Base-by-base conservation (phyloP, 176 grass and related monocot species). In the Triticum urartu region DNA sequence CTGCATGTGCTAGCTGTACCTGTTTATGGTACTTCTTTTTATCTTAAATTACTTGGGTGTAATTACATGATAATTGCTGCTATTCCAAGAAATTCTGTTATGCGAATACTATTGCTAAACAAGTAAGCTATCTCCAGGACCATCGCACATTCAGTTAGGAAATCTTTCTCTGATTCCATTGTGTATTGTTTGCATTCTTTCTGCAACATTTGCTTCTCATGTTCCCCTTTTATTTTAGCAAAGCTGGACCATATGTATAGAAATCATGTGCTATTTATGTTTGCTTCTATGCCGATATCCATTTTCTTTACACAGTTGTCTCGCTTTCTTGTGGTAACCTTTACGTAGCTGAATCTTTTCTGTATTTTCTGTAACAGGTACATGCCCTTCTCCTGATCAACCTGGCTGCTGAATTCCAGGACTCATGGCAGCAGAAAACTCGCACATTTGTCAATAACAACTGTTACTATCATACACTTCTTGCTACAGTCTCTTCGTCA, bases 311-410 rank as follows among this genome's bases (percentile, higher is more conserved):
- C 0, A 15, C 15, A 79, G 5, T 54, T 63, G 1, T 32, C 26
- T 9, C 9, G 35, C 24, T 12, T 13, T 6, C 42, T 21, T 78
- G 32, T 26, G 61, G 11, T 68, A 39, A 3, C 6, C 58, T 33
- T 75, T 74, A 64, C 7, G n/a, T 56, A 34, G 22, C 82, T 85
- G 45, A 81, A 68, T 34, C 9, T 34, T 68, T 17, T 56, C 18
- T 73, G 24, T 65, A 34, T 84, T 87, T 21, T 20, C 38, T 83
- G n/a, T 22, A 48, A 47, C 73, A 83, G 80, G 73, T 77, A 4
- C 24, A 28, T 48, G 18, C 42, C 62, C 47, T 9, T 24, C 8
- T 67, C 45, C 43, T 13, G 11, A 54, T 80, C 36, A 47, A 68
- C 78, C 67, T 30, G 63, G 72, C 7, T 50, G 83, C 70, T 3